These are phyloP conservation scores for Celoporthe dispersa DNA, from an alignment of 2,329 filamentous ascomycete genomes.

Conservation along the genomic window DNA sequence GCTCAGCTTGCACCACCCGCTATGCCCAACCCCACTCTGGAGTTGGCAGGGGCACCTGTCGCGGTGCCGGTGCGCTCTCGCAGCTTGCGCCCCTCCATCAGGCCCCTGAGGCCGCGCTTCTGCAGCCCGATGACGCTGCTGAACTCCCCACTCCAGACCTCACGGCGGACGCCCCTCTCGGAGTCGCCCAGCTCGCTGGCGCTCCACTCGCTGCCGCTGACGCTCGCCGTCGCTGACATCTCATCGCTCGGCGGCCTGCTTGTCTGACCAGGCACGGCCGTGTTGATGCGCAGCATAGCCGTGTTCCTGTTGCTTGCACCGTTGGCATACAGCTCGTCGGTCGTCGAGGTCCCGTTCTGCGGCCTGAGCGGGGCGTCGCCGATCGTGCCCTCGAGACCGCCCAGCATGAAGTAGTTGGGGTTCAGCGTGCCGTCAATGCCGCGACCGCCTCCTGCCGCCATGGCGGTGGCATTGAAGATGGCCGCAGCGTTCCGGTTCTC, in stretches of 20 bases:
- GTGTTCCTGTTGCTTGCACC: constrained; percentile 40
- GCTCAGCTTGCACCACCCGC: constrained; percentile 25
- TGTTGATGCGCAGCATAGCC: constrained; percentile 53
- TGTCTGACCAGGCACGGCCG: constrained; percentile 41
- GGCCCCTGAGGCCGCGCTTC: constrained; percentile 85
- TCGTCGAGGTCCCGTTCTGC: constrained; percentile 40
- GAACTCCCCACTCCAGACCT: constrained; percentile 80
- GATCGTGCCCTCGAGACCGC: constrained; percentile 45
- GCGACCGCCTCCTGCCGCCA: constrained; percentile 92
- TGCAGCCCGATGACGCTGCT: constrained; percentile 94
- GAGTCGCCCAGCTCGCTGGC: constrained; percentile 55
- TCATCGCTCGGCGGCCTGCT: constrained; percentile 51
- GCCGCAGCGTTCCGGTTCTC: constrained; percentile 94
- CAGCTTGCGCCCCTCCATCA: constrained; percentile 93
- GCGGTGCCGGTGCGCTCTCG: constrained; percentile 67
- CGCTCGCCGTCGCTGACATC: constrained; percentile 54
- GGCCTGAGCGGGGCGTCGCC: constrained; percentile 30
- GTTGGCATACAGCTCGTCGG: constrained; percentile 37
- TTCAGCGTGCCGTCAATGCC: constrained; percentile 72
- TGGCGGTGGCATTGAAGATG: constrained; percentile 96
- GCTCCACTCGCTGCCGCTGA: constrained; percentile 61
- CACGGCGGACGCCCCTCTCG: constrained; percentile 54
- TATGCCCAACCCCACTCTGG: constrained; percentile 27
- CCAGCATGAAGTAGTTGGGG: constrained; percentile 64
- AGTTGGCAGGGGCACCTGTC: constrained; percentile 31